A percentile compares a stretch with the other conserved stretches of the same genome.
Evolutionary conservation across 192 early-diverging fungal species (phyloP).

Genomic region (Coemansia sp.): DNA sequence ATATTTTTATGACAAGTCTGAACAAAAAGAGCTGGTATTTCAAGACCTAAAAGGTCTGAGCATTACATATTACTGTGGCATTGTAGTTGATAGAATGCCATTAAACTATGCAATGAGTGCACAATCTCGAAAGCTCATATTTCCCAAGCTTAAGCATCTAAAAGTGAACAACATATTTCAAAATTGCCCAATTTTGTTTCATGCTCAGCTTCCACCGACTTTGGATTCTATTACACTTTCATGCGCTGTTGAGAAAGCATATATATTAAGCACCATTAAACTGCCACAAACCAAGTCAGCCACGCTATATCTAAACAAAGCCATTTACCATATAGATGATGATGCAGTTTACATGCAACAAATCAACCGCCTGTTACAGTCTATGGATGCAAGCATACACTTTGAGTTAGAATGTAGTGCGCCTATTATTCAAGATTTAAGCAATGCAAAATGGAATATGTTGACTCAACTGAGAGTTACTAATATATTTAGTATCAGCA

Average conservation of each 20-base stretch:
- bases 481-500: not conserved
- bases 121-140: not conserved
- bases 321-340: not conserved
- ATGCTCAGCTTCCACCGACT: not conserved
- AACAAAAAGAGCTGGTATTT: not conserved
- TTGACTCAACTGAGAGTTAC: not conserved
- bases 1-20: not conserved
- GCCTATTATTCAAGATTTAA: not conserved
- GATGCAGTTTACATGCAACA: not conserved
- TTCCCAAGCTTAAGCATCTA: slow-evolving; percentile 9
- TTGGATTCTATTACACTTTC: not conserved
- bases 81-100: not conserved
- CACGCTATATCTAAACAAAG: too few relatives aligned
- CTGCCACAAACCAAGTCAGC: not conserved
- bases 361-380: not conserved
- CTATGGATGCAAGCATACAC: not conserved
- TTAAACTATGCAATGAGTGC: not conserved
- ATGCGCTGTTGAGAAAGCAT: not conserved
- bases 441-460: not conserved
- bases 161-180: not conserved
- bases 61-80: not conserved
- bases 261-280: not conserved
- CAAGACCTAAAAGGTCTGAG: not conserved
- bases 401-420: not conserved
- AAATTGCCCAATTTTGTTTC: slow-evolving; percentile 6